A percentile compares a stretch with the other conserved stretches of the same genome.
Conservation (phyloP, 2,329 filamentous ascomycete species). For the Cercospora nicotianae region DNA sequence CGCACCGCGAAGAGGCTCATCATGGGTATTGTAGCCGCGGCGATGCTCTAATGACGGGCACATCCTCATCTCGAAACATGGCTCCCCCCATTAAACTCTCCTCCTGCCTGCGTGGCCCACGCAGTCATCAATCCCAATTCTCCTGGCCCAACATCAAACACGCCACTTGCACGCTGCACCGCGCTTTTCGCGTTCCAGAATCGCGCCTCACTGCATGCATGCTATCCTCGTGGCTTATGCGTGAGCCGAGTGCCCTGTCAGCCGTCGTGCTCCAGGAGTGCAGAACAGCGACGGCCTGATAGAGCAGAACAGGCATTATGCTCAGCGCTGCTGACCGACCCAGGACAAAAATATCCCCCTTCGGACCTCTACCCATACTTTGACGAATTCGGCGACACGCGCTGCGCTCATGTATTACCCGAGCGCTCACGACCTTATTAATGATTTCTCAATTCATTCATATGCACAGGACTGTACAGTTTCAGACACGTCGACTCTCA, state of each 20-base stretch:
- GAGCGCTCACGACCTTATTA: background rate
- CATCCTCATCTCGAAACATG: slow-evolving; percentile 7
- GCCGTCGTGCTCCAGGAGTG: slow-evolving; percentile 5
- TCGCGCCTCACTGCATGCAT: slow-evolving; percentile 7
- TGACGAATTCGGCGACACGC: background rate
- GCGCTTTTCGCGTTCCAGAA: background rate
- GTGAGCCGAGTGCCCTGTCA: slow-evolving; percentile 6
- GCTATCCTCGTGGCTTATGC: slow-evolving; percentile 20
- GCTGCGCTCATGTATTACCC: background rate
- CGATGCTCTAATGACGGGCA: background rate
- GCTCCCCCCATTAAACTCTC: slow-evolving; percentile 5
- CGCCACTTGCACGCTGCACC: background rate
- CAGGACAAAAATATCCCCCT: background rate
- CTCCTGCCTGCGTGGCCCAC: background rate
- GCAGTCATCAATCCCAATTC: background rate
- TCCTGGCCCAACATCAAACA: background rate
- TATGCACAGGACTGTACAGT: background rate
- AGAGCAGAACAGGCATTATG: slow-evolving; percentile 6
- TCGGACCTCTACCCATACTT: background rate
- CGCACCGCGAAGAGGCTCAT: background rate
- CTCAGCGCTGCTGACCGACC: background rate
- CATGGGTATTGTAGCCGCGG: background rate
- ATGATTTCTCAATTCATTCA: background rate
- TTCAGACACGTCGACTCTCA: background rate
- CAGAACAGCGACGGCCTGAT: background rate